These are phyloP conservation scores for Phytopythium vexans DNA, from an alignment of 352 stramenopile genomes.

Conservation along the genomic window DNA sequence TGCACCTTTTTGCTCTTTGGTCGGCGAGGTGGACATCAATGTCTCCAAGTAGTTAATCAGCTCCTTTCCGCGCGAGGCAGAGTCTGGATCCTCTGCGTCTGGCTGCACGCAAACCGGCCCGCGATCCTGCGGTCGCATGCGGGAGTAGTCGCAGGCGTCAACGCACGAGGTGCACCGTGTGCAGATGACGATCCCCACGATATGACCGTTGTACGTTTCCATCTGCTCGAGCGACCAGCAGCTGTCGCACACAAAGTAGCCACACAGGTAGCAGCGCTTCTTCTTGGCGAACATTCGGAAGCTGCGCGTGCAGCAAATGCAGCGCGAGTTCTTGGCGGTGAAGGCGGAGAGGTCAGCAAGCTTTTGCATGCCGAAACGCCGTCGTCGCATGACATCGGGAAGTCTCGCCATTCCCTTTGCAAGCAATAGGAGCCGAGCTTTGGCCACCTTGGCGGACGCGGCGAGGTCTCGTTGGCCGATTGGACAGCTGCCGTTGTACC, in stretches of 20 bases:
- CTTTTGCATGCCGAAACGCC: neutral
- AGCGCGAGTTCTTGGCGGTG: neutral
- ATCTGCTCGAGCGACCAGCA: slow-evolving; percentile 13
- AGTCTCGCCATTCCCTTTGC: neutral
- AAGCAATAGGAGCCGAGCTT: too few relatives aligned
- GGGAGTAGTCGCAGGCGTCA: slow-evolving; percentile 41
- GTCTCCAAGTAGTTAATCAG: slow-evolving; percentile 1
- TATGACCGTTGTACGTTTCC: slow-evolving; percentile 11
- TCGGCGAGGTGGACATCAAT: neutral
- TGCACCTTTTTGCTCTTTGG: neutral
- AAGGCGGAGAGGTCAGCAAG: neutral
- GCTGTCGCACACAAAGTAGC: slow-evolving; percentile 14
- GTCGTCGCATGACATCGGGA: neutral
- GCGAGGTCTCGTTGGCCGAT: too few relatives aligned
- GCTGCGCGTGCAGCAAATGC: slow-evolving; percentile 8
- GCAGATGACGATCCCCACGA: slow-evolving; percentile 41
- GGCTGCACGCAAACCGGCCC: slow-evolving; percentile 9
- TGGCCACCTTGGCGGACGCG: too few relatives aligned
- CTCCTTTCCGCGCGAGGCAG: neutral
- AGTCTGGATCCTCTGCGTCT: neutral
- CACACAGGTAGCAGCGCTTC: slow-evolving; percentile 15
- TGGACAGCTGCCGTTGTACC: too few relatives aligned
- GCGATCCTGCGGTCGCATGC: slow-evolving; percentile 10
- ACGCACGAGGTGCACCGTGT: slow-evolving; percentile 38
- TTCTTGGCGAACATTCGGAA: slow-evolving; percentile 12